phyloP scores from a whole-genome alignment of 2,329 filamentous ascomycete species.

The Cercospora janseana region DNA sequence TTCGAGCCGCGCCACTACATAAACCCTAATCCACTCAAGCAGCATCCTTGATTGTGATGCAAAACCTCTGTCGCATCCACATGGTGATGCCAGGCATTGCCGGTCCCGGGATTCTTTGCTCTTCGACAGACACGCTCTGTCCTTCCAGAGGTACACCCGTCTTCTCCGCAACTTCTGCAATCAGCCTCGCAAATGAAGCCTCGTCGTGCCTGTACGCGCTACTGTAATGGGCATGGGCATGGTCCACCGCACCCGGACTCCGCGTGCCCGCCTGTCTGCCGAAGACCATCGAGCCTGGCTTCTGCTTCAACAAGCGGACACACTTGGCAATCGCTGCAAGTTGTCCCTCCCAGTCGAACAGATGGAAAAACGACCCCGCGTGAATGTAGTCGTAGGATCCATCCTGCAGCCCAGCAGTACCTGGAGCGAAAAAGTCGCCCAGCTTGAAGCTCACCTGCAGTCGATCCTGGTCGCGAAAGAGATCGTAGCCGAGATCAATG shows the following conservation, averaged over 20 bases:
- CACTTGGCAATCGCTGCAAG: slow-evolving; percentile 38
- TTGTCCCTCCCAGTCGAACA: slow-evolving; percentile 45
- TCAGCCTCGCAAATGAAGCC: slow-evolving; percentile 40
- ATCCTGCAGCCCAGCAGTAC: slow-evolving; percentile 30
- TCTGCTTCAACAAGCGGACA: slow-evolving; percentile 37
- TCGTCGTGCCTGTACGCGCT: slow-evolving; percentile 41
- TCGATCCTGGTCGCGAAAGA: slow-evolving; percentile 39
- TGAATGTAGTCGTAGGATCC: slow-evolving; percentile 42
- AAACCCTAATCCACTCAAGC: not conserved
- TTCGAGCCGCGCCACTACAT: no score
- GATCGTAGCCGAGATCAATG: slow-evolving; percentile 40
- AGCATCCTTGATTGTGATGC: not conserved
- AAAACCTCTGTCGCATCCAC: slow-evolving; percentile 3
- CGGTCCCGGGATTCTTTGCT: not conserved
- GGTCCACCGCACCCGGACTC: slow-evolving; percentile 32
- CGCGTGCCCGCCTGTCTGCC: slow-evolving; percentile 42
- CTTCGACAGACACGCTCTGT: not conserved
- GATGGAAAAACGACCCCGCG: slow-evolving; percentile 45
- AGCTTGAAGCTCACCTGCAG: slow-evolving; percentile 37
- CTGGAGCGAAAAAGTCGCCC: slow-evolving; percentile 2
- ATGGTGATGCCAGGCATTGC: not conserved
- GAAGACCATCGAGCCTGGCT: slow-evolving; percentile 39
- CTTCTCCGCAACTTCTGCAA: slow-evolving; percentile 42
- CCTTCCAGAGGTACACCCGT: slow-evolving; percentile 39
- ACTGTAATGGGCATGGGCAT: slow-evolving; percentile 21